Percentiles rank a stretch among this genome's conserved stretches.
Conservation (phyloP, 768 basidiomycete genomes). For the Auricularia sp. region DNA sequence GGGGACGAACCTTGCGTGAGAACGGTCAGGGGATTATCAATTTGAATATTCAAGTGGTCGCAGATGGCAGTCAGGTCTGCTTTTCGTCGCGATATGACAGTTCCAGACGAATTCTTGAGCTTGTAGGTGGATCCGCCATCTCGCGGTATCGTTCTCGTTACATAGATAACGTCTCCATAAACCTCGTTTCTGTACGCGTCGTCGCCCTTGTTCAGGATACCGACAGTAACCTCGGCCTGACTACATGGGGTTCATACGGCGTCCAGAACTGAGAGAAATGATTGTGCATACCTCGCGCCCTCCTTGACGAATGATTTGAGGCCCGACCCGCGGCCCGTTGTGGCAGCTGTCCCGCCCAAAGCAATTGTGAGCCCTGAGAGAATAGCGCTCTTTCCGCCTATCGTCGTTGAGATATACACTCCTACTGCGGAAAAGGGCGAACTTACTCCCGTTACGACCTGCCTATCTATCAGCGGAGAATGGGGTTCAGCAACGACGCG, state of each 20-base stretch:
- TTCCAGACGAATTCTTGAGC: constrained; percentile 61
- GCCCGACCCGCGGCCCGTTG: constrained; percentile 81
- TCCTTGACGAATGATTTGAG: constrained; percentile 80
- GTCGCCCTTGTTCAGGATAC: constrained; percentile 80
- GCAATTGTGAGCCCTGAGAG: constrained; percentile 88
- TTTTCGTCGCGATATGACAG: constrained; percentile 61
- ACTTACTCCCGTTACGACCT: constrained; percentile 92
- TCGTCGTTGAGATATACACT: not conserved
- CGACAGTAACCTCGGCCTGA: constrained; percentile 65
- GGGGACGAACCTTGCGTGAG: constrained; percentile 59
- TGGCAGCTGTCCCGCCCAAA: constrained; percentile 84
- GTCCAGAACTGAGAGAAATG: not conserved
- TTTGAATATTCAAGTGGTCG: constrained; percentile 94
- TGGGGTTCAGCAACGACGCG: not conserved
- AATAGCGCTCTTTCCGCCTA: constrained; percentile 93
- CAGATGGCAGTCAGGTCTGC: constrained; percentile 86
- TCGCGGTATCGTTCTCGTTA: constrained; percentile 72
- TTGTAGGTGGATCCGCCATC: constrained; percentile 75
- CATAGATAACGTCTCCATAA: constrained; percentile 79
- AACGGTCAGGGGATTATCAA: constrained; percentile 94
- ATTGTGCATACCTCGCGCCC: constrained; percentile 54
- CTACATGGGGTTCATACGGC: constrained; percentile 24
- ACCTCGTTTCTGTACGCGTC: constrained; percentile 79
- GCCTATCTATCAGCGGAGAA: constrained; percentile 4
- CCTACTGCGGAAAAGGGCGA: not conserved